phyloP scores from a whole-genome alignment of 805 yeast genomes.

The Allodekkera sacchari region DNA sequence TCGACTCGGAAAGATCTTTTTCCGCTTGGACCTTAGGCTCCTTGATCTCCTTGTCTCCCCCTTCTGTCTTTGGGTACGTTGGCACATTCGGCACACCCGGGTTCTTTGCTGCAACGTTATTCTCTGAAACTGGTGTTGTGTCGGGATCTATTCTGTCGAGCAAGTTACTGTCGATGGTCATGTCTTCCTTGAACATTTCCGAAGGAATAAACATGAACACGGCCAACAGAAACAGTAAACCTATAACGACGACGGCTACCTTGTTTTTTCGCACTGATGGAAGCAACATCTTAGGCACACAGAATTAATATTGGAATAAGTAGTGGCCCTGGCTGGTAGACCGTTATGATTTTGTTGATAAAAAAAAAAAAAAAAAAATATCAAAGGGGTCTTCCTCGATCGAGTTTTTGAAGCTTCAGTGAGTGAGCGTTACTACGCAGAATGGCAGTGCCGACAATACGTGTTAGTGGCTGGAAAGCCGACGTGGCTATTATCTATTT shows the following conservation, averaged over 20 bases:
- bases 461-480: no score
- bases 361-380: conserved; percentile 1
- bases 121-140: not conserved
- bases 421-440: no score
- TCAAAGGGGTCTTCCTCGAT: no score
- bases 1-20: no score
- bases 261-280: conserved; percentile 1
- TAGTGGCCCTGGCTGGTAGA: not conserved
- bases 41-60: not conserved
- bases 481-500: no score
- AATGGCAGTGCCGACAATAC: no score
- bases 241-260: not conserved
- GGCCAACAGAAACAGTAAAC: not conserved
- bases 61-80: no score
- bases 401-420: no score
- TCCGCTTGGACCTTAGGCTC: not conserved
- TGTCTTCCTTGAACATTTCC: no score
- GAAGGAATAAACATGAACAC: conserved; percentile 3
- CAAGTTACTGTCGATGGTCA: no score
- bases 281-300: not conserved
- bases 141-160: no score
- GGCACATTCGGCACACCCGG: no score
- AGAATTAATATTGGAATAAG: not conserved
- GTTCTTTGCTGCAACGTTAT: not conserved
- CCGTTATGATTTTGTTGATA: not conserved